Conservation (phyloP, 73 alveolate genomes). For the Paramecium biaurelia region DNA sequence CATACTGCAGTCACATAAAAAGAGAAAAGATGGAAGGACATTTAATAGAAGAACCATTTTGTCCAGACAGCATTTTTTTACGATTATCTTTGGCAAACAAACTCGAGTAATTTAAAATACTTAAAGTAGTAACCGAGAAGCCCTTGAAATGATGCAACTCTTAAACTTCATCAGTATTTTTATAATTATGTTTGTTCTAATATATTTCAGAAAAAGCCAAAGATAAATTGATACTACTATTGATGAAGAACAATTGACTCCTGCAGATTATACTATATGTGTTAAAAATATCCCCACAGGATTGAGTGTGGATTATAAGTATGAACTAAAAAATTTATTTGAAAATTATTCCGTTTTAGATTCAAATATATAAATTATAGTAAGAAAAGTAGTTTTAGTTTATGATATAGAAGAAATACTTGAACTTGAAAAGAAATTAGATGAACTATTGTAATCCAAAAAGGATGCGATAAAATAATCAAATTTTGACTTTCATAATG, state of each 20-base stretch:
- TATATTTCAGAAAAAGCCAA: constrained; percentile 59
- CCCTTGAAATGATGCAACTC: neutral
- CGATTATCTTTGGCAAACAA: constrained; percentile 1
- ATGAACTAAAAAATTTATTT: constrained; percentile 50
- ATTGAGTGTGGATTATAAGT: constrained; percentile 45
- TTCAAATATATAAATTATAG: constrained; percentile 8
- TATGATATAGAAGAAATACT: constrained; percentile 50
- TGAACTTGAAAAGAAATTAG: constrained; percentile 19
- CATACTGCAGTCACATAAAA: neutral
- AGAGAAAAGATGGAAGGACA: constrained; percentile 17
- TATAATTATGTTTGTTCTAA: constrained; percentile 39
- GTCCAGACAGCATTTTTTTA: neutral
- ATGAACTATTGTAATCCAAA: neutral
- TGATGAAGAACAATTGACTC: constrained; percentile 56
- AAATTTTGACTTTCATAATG: constrained; percentile 7
- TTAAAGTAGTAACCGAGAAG: constrained; percentile 42
- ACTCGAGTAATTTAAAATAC: neutral
- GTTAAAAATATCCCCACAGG: constrained; percentile 64
- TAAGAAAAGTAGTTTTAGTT: constrained; percentile 48
- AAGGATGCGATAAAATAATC: constrained; percentile 2
- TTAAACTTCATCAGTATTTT: constrained; percentile 14
- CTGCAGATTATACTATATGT: constrained; percentile 58
- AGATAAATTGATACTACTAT: constrained; percentile 58
- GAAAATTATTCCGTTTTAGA: constrained; percentile 22
- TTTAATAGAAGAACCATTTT: neutral